phyloP scores from a whole-genome alignment of 1,284 basidiomycete genomes.

The Ustilago vetiveriae region DNA sequence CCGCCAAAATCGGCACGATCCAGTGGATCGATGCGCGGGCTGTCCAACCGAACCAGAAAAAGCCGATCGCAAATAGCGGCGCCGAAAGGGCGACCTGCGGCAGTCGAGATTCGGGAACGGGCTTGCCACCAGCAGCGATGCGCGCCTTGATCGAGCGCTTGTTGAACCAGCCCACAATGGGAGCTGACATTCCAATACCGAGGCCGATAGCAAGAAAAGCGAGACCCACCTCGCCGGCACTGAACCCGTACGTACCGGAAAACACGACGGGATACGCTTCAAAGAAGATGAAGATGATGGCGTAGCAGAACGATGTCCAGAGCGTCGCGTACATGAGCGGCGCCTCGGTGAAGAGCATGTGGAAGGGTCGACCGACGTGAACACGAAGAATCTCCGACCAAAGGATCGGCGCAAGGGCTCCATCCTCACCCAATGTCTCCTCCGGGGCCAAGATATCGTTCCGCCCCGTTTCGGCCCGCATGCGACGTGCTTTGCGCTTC shows the following conservation, averaged over 20 bases:
- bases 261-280: constrained; percentile 49
- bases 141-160: constrained; percentile 24
- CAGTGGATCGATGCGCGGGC: constrained; percentile 38
- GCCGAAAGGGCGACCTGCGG: constrained; percentile 33
- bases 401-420: constrained; percentile 13
- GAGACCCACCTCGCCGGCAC: constrained; percentile 42
- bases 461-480: constrained; percentile 14
- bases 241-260: constrained; percentile 44
- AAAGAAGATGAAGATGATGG: constrained; percentile 50
- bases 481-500: constrained; percentile 18
- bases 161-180: constrained; percentile 37
- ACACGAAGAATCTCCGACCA: constrained; percentile 31
- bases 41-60: constrained; percentile 54
- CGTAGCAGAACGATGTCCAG: constrained; percentile 46
- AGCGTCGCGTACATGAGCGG: constrained; percentile 45
- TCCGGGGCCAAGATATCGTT: constrained; percentile 24
- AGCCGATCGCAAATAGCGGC: constrained; percentile 28
- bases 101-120: constrained; percentile 35
- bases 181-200: constrained; percentile 38
- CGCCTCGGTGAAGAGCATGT: constrained; percentile 39
- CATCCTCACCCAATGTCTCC: constrained; percentile 13
- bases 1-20: constrained; percentile 43
- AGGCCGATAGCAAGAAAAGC: constrained; percentile 41
- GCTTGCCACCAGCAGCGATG: constrained; percentile 24
- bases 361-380: constrained; percentile 36